These are phyloP conservation scores for Alloascoidea hylecoeti DNA, from an alignment of 805 yeast genomes.

Conservation along the genomic window DNA sequence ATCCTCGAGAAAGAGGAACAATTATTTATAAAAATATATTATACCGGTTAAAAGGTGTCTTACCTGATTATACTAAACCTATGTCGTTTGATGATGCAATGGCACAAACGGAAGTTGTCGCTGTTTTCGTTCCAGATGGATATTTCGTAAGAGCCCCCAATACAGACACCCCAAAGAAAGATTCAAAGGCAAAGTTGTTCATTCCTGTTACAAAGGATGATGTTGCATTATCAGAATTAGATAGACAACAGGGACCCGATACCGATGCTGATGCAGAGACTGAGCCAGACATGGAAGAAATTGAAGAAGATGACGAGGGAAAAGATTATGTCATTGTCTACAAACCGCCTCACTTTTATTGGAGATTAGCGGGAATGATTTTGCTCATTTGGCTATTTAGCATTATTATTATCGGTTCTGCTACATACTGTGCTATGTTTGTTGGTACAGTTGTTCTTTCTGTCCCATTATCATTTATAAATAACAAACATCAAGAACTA, in stretches of 20 bases:
- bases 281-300: constrained; percentile 13
- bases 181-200: constrained; percentile 46
- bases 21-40: constrained; percentile 36
- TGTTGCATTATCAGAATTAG: constrained; percentile 28
- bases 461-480: background rate
- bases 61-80: constrained; percentile 48
- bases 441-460: background rate
- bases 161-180: constrained; percentile 57
- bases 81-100: constrained; percentile 31
- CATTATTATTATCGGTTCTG: constrained; percentile 9
- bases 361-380: constrained; percentile 37
- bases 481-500: constrained; percentile 5
- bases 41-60: constrained; percentile 25
- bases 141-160: constrained; percentile 76
- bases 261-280: constrained; percentile 17
- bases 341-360: constrained; percentile 65
- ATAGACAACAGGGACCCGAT: too few relatives aligned
- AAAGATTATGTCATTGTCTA: constrained; percentile 59
- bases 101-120: constrained; percentile 28
- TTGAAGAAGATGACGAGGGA: constrained; percentile 25
- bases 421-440: constrained; percentile 13
- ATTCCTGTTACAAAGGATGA: constrained; percentile 77
- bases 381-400: constrained; percentile 31
- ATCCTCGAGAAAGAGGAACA: constrained; percentile 58
- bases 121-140: constrained; percentile 73